A percentile compares a stretch with the other conserved stretches of the same genome.
These are phyloP conservation scores for Aspergillus aculeatus DNA, from an alignment of 2,329 filamentous ascomycete species.

Conservation along the genomic window DNA sequence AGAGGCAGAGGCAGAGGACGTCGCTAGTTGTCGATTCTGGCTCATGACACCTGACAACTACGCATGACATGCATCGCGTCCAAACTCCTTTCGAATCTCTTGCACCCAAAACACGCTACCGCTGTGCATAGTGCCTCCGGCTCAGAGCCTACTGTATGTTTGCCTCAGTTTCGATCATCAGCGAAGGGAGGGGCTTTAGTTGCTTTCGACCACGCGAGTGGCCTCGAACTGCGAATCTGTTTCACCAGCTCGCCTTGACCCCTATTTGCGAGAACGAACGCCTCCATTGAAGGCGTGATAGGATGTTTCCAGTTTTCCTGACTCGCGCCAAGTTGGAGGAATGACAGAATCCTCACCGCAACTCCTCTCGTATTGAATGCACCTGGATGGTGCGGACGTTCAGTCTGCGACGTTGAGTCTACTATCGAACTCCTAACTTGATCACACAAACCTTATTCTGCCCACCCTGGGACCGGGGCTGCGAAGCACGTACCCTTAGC, in stretches of 20 bases:
- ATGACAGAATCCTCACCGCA: neutral
- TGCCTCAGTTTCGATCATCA: neutral
- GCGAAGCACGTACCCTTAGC: conserved; percentile 17
- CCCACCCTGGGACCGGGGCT: conserved; percentile 7
- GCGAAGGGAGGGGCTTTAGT: conserved; percentile 7
- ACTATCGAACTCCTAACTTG: conserved; percentile 11
- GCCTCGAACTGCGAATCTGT: conserved; percentile 8
- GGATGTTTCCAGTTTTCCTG: neutral
- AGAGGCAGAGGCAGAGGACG: conserved; percentile 26
- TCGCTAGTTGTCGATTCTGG: conserved; percentile 17
- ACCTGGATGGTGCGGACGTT: conserved; percentile 1
- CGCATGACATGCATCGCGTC: neutral
- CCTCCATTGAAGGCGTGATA: conserved; percentile 3
- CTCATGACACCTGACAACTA: neutral
- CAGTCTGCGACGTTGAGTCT: conserved; percentile 11
- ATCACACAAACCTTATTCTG: conserved; percentile 17
- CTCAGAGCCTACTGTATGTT: neutral
- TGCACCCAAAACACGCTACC: neutral
- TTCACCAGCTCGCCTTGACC: conserved; percentile 3
- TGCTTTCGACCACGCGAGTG: neutral
- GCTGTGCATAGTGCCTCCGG: neutral
- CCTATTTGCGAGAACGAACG: conserved; percentile 1
- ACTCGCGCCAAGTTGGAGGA: neutral
- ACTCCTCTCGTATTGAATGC: neutral
- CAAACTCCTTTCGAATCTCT: neutral